Conservation (phyloP, 2,329 filamentous ascomycete species). For the Colletotrichum orbiculare region DNA sequence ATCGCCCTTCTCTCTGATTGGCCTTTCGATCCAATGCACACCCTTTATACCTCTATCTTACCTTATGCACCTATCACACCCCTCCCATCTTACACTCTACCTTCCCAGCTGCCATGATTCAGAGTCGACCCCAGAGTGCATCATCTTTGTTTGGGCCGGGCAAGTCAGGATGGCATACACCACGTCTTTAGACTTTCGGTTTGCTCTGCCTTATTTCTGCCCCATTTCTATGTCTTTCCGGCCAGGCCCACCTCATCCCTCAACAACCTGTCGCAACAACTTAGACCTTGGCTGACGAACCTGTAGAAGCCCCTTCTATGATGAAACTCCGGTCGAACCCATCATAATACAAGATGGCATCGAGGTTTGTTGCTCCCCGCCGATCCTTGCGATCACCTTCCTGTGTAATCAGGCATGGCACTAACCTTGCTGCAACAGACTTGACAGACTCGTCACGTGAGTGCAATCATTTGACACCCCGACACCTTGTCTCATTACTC, state of each 20-base stretch:
- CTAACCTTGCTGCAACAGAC: conserved; percentile 61
- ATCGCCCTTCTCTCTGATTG: not conserved
- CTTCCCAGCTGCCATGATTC: conserved; percentile 28
- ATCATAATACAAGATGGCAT: conserved; percentile 63
- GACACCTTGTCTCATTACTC: not conserved
- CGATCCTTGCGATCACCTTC: conserved; percentile 12
- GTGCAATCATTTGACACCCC: conserved; percentile 50
- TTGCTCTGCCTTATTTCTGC: not conserved
- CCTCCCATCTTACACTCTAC: conserved; percentile 11
- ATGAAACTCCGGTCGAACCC: conserved; percentile 38
- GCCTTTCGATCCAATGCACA: conserved; percentile 2
- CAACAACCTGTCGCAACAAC: not conserved
- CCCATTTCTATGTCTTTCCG: conserved; percentile 3
- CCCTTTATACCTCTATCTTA: not conserved
- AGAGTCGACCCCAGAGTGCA: conserved; percentile 26
- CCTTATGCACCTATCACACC: conserved; percentile 5
- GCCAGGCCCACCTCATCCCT: conserved; percentile 15
- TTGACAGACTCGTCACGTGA: conserved; percentile 89
- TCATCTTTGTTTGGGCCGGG: conserved; percentile 29
- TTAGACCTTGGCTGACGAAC: conserved; percentile 8
- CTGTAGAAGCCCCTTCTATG: conserved; percentile 31
- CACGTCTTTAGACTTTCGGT: conserved; percentile 27
- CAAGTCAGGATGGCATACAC: conserved; percentile 33
- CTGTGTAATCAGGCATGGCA: conserved; percentile 39
- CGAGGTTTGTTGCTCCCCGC: conserved; percentile 55